Base-by-base conservation (phyloP, 768 basidiomycete genomes). In the Rhodocollybia butyracea region DNA sequence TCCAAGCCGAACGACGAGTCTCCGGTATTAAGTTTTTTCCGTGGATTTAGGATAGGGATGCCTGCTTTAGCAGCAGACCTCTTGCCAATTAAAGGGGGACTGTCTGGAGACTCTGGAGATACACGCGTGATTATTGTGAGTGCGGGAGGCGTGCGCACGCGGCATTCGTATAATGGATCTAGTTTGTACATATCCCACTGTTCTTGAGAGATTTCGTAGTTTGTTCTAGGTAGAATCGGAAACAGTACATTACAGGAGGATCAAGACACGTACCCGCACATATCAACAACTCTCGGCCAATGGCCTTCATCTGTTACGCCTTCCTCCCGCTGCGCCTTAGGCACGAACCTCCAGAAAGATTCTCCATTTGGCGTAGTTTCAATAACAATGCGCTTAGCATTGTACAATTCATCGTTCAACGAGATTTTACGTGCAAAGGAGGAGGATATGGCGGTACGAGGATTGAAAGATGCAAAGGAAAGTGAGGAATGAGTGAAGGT, bases 151-250 rank as follows among this genome's bases (percentile, higher is more conserved):
- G 66, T 65, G 30, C 70, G 77, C 8, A 89, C 82, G 55, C 72
- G 68, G 63, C 89, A 92, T 22, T 81, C 78, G 60, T 91, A 91
- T n/a, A 69, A 67, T 2, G 86, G 83, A 63, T 92, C 90, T 7
- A 92, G 76, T 64, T 91, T 91, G 71, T 91, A 86, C 27, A 91
- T 84, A 58, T 92, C 90, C 90, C 90, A 92, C 66, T 91, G 89
- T 32, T 91, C 88, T 65, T 87, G 86, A 19, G 80, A 79, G 64
- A 79, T 80, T 56, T 78, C 66, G 51, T 80, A 68, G 1, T 67
- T 64, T 68, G 80, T 70, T 10, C 85, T 86, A 62, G 47, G 22
- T 56, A 57, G 34, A 24, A 30, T 27, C 19, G 61, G 7, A 54
- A 43, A 46, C 39, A 38, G 45, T 56, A 34, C 15, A 45, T 29